Percentiles rank a stretch among this genome's conserved stretches.
These are phyloP conservation scores for Salinomyces thailandicus DNA, from an alignment of 2,329 filamentous ascomycete species.

Conservation along the genomic window DNA sequence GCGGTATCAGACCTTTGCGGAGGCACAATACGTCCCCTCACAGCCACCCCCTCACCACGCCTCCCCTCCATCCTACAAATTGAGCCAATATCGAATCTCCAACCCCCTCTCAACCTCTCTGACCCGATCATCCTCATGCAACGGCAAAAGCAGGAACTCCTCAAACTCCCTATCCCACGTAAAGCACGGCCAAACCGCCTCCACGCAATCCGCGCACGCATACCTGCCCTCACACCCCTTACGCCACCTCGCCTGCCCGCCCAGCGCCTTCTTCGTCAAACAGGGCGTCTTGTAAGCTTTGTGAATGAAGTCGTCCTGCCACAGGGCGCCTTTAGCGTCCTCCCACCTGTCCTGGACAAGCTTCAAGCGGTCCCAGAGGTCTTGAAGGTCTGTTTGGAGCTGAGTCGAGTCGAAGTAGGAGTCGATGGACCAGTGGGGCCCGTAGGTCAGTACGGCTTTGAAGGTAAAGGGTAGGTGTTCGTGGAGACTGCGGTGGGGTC, in stretches of 20 bases:
- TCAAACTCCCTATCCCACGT: constrained; percentile 7
- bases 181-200: constrained; percentile 5
- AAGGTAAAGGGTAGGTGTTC: no score
- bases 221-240: constrained; percentile 14
- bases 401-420: no score
- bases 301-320: constrained; percentile 14
- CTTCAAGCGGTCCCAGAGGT: constrained; percentile 15
- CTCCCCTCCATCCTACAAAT: neutral
- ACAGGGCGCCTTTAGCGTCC: constrained; percentile 11
- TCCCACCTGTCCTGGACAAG: constrained; percentile 14
- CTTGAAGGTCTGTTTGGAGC: constrained; percentile 7
- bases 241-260: constrained; percentile 13
- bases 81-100: constrained; percentile 10
- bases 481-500: no score
- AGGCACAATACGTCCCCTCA: no score
- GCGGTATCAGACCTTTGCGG: no score
- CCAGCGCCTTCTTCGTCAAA: constrained; percentile 13
- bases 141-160: constrained; percentile 19
- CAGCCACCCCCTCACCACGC: neutral
- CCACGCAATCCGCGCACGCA: constrained; percentile 19
- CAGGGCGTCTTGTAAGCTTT: constrained; percentile 8
- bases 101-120: constrained; percentile 10
- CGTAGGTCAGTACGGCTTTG: no score
- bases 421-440: no score
- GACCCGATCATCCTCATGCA: constrained; percentile 17